Conservation (phyloP, 208 protist genomes). For the Trypanosoma cruzi region DNA sequence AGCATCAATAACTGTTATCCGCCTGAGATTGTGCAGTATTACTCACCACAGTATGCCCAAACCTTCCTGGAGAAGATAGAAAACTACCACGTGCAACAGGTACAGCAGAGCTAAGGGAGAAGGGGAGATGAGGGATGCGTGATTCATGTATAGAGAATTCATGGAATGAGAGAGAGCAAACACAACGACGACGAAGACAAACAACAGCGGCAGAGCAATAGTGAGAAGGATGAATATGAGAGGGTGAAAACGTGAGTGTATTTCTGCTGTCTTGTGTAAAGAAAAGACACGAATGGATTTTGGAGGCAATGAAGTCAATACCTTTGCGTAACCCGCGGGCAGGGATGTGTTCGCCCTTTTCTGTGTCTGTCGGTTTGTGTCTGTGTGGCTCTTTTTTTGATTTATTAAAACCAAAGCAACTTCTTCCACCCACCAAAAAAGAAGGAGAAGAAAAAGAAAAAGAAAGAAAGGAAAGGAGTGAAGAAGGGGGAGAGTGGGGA, state of each 20-base stretch:
- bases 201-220: neutral
- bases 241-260: neutral
- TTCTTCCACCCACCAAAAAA: neutral
- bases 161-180: neutral
- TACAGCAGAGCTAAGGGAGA: conserved; percentile 64
- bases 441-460: neutral
- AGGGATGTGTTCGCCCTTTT: too few species aligned
- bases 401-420: neutral
- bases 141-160: conserved; percentile 1
- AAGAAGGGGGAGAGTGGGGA: neutral
- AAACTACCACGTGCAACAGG: conserved; percentile 88
- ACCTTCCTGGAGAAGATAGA: conserved; percentile 97
- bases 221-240: neutral
- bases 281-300: neutral
- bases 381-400: neutral
- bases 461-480: conserved; percentile 6
- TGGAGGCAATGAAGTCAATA: too few species aligned
- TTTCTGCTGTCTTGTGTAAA: neutral
- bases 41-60: conserved; percentile 96
- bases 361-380: too few species aligned
- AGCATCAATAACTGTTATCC: conserved; percentile 98
- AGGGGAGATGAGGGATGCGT: neutral
- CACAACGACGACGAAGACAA: neutral
- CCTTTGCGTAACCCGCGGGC: too few species aligned
- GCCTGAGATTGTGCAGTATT: conserved; percentile 98